These are phyloP conservation scores for Tolypocladium inflatum DNA, from an alignment of 2,329 filamentous ascomycete species.

Conservation along the genomic window DNA sequence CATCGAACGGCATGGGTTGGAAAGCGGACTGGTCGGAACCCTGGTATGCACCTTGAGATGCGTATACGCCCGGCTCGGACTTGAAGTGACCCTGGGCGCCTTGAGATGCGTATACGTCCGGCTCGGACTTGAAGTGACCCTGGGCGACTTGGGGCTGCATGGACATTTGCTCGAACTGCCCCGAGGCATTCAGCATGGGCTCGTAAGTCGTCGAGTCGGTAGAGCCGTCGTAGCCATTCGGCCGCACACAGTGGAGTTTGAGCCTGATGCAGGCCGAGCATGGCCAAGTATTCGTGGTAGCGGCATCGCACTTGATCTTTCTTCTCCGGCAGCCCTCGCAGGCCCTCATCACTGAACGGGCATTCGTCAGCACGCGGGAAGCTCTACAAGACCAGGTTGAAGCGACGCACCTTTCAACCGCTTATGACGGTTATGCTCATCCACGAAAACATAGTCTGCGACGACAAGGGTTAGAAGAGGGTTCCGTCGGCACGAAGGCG, in stretches of 20 bases:
- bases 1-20: constrained; percentile 37
- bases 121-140: constrained; percentile 25
- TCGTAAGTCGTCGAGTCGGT: constrained; percentile 26
- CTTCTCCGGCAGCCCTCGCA: constrained; percentile 90
- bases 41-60: constrained; percentile 38
- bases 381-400: not conserved
- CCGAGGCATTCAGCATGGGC: constrained; percentile 17
- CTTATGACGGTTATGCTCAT: constrained; percentile 97
- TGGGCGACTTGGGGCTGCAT: constrained; percentile 36
- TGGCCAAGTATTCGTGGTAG: constrained; percentile 94
- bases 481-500: not conserved
- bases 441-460: constrained; percentile 94
- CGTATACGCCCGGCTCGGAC: constrained; percentile 33
- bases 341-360: constrained; percentile 74
- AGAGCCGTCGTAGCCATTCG: constrained; percentile 58
- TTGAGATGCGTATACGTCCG: constrained; percentile 36
- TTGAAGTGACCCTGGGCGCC: constrained; percentile 30
- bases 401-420: constrained; percentile 70
- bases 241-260: constrained; percentile 88
- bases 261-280: constrained; percentile 88
- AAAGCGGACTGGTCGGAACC: constrained; percentile 34
- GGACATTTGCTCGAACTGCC: constrained; percentile 38
- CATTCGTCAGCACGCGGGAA: constrained; percentile 1
- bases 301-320: constrained; percentile 97
- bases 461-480: constrained; percentile 19